Conservation (phyloP, 2,329 filamentous ascomycete species). For the Penicillium nordicum region DNA sequence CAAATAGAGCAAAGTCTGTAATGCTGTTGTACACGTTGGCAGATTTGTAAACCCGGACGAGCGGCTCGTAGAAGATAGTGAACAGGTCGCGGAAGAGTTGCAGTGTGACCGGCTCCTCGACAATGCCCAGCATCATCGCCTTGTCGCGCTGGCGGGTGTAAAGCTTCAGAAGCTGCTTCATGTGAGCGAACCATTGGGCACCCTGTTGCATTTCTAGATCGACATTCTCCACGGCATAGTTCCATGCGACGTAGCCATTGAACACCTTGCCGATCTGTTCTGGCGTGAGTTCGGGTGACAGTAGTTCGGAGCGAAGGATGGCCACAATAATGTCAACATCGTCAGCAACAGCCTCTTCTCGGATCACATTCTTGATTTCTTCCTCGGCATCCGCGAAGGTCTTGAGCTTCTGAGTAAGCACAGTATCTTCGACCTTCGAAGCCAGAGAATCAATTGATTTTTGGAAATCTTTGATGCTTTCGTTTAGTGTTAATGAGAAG, state of each 20-base stretch:
- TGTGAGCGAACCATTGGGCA: conserved; percentile 85
- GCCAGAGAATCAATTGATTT: conserved; percentile 77
- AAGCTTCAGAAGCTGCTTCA: conserved; percentile 92
- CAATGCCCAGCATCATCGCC: conserved; percentile 91
- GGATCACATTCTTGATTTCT: conserved; percentile 67
- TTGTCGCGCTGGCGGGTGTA: conserved; percentile 91
- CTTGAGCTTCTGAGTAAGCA: conserved; percentile 77
- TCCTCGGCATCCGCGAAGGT: conserved; percentile 74
- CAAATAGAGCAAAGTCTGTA: conserved; percentile 89
- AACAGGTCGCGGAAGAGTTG: conserved; percentile 93
- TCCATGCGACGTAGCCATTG: conserved; percentile 96
- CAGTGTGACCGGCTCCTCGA: conserved; percentile 96
- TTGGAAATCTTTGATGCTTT: conserved; percentile 84
- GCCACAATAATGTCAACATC: conserved; percentile 81
- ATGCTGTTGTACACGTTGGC: conserved; percentile 97
- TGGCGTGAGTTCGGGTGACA: conserved; percentile 66
- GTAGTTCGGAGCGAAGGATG: conserved; percentile 73
- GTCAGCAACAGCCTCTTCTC: conserved; percentile 68
- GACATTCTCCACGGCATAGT: conserved; percentile 82
- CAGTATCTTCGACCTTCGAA: conserved; percentile 73
- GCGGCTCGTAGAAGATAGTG: conserved; percentile 97
- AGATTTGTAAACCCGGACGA: conserved; percentile 96
- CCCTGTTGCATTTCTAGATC: conserved; percentile 86
- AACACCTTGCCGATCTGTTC: conserved; percentile 80
- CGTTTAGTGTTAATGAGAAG: conserved; percentile 84